Percentiles rank a stretch among this genome's conserved stretches.
Evolutionary conservation across 805 yeast genomes (phyloP).

Genomic region (Sugiyamaella boreocaroliniensis): DNA sequence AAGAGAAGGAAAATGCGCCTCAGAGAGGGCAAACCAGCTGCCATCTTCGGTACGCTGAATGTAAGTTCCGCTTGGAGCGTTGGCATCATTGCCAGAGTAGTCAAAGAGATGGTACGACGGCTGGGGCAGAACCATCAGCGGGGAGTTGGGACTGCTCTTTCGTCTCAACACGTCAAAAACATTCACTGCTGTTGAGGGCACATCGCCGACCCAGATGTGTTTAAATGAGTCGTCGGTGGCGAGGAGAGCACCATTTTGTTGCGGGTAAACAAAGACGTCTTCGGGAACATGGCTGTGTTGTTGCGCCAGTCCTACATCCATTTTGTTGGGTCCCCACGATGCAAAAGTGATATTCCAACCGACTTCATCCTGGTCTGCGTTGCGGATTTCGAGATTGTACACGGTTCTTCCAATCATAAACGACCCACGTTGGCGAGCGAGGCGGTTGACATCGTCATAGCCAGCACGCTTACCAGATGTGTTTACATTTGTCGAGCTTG

Average conservation of each 20-base stretch:
- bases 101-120: slow-evolving; percentile 24
- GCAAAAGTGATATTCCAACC: slow-evolving; percentile 84
- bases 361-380: slow-evolving; percentile 48
- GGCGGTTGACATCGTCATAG: slow-evolving; percentile 1
- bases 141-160: slow-evolving; percentile 7
- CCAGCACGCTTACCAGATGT: background rate
- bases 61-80: slow-evolving; percentile 46
- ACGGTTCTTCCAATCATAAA: slow-evolving; percentile 33
- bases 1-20: slow-evolving; percentile 67
- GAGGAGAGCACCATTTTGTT: slow-evolving; percentile 69
- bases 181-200: slow-evolving; percentile 65
- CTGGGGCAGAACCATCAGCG: slow-evolving; percentile 33
- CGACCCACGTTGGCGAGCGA: slow-evolving; percentile 13
- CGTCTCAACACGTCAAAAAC: slow-evolving; percentile 65
- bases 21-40: slow-evolving; percentile 81
- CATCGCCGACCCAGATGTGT: slow-evolving; percentile 61
- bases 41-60: slow-evolving; percentile 57
- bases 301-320: slow-evolving; percentile 51
- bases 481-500: background rate
- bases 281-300: slow-evolving; percentile 50
- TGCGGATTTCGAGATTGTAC: slow-evolving; percentile 51
- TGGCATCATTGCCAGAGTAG: slow-evolving; percentile 8
- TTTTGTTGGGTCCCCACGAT: slow-evolving; percentile 86
- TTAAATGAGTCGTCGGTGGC: slow-evolving; percentile 62
- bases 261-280: slow-evolving; percentile 72